A percentile compares a stretch with the other conserved stretches of the same genome.
These are phyloP conservation scores for Xerocomus spinulosus DNA, from an alignment of 768 basidiomycete genomes.

Conservation along the genomic window DNA sequence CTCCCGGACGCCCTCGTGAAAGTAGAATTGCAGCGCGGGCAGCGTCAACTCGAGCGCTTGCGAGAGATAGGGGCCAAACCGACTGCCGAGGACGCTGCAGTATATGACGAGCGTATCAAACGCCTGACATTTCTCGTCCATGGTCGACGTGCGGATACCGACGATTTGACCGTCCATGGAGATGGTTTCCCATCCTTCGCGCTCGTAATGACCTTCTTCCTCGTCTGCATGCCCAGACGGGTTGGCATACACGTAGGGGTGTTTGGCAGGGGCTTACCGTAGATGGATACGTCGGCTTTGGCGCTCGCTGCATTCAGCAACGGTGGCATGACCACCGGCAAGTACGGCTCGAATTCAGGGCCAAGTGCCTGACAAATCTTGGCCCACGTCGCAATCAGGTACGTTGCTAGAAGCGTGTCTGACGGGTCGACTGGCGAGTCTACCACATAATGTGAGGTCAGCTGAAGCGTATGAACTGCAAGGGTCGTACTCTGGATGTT, in stretches of 20 bases:
- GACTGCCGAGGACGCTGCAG: slow-evolving; percentile 59
- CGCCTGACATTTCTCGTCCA: slow-evolving; percentile 86
- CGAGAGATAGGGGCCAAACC: slow-evolving; percentile 68
- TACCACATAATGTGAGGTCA: slow-evolving; percentile 17
- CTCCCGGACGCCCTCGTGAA: slow-evolving; percentile 82
- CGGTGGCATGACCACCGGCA: slow-evolving; percentile 79
- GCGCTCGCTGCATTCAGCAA: slow-evolving; percentile 69
- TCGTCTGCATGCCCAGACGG: slow-evolving; percentile 40
- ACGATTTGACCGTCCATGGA: slow-evolving; percentile 72
- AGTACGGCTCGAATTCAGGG: slow-evolving; percentile 80
- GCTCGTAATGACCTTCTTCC: slow-evolving; percentile 49
- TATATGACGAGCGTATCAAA: slow-evolving; percentile 85
- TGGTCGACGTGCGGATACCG: slow-evolving; percentile 72
- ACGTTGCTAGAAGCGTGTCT: slow-evolving; percentile 69
- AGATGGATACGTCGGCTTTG: slow-evolving; percentile 76
- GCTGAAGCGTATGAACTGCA: background rate
- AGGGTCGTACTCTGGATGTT: slow-evolving; percentile 63
- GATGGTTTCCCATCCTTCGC: slow-evolving; percentile 78
- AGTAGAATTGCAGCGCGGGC: slow-evolving; percentile 68
- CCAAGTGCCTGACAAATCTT: slow-evolving; percentile 85
- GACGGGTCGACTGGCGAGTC: slow-evolving; percentile 64
- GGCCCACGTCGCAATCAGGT: slow-evolving; percentile 84
- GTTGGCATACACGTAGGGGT: background rate
- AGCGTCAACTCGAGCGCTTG: slow-evolving; percentile 70
- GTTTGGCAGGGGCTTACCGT: slow-evolving; percentile 38